phyloP scores from a whole-genome alignment of 129 eudicot species.

The Pulicaria dysenterica region DNA sequence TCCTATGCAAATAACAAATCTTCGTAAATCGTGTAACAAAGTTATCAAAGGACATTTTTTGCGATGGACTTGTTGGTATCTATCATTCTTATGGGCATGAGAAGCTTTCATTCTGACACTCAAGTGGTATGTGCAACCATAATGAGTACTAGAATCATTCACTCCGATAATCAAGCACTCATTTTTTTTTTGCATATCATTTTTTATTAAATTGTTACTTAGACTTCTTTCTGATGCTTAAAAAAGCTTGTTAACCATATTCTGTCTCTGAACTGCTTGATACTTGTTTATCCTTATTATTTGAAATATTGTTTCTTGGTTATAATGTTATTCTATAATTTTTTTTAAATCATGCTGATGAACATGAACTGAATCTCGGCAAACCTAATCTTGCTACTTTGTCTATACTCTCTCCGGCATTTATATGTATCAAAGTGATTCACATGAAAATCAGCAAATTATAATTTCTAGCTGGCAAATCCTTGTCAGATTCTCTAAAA shows the following conservation, averaged over 20 bases:
- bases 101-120: neutral
- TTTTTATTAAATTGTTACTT: neutral
- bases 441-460: neutral
- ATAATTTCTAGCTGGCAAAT: neutral
- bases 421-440: neutral
- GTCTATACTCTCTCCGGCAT: neutral
- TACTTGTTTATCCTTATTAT: neutral
- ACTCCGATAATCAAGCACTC: neutral
- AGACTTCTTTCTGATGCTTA: neutral
- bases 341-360: neutral
- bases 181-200: neutral
- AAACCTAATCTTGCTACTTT: neutral
- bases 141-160: neutral
- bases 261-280: neutral
- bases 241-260: neutral
- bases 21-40: neutral
- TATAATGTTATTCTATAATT: neutral
- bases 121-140: constrained; percentile 1
- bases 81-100: neutral
- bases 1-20: neutral
- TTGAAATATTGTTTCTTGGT: neutral
- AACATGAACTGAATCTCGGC: constrained; percentile 5
- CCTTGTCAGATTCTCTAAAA: neutral
- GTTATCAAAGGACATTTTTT: neutral
- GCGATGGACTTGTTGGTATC: neutral